phyloP scores from a whole-genome alignment of 495 filamentous ascomycete genomes.

The Podospora appendiculata region DNA sequence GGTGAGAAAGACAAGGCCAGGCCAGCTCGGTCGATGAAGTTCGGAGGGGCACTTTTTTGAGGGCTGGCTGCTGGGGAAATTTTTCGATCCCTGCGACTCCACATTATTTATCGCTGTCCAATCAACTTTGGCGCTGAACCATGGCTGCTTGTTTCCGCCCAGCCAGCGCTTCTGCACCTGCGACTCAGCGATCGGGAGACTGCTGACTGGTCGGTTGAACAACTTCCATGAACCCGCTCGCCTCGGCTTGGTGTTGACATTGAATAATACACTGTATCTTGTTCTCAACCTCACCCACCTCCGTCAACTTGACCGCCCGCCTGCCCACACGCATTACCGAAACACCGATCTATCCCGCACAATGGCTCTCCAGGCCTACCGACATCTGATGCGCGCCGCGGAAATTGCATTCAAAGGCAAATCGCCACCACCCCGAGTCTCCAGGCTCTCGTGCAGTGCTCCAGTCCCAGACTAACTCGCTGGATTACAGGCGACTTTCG shows the following conservation, averaged over 20 bases:
- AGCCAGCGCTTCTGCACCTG: no score
- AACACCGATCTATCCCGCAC: no score
- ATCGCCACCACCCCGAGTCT: not conserved
- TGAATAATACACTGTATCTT: no score
- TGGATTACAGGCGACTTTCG: constrained; percentile 52
- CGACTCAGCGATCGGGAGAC: no score
- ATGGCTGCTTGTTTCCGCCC: not conserved
- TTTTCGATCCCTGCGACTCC: constrained; percentile 6
- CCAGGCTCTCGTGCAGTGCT: not conserved
- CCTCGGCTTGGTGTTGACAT: no score
- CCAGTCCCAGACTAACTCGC: constrained; percentile 1
- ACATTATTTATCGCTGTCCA: not conserved
- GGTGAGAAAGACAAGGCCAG: not conserved
- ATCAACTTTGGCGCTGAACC: not conserved
- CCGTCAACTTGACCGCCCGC: no score
- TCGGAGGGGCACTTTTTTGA: constrained; percentile 19
- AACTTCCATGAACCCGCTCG: no score
- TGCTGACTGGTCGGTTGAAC: no score
- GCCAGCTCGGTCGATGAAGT: not conserved
- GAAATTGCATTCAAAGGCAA: constrained; percentile 77
- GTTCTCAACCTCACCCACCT: no score
- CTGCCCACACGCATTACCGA: no score
- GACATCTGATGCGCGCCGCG: constrained; percentile 74
- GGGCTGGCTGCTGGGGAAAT: constrained; percentile 3
- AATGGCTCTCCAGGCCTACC: constrained; percentile 67